These are phyloP conservation scores for Biscogniauxia marginata DNA, from an alignment of 2,329 filamentous ascomycete genomes.

Conservation along the genomic window DNA sequence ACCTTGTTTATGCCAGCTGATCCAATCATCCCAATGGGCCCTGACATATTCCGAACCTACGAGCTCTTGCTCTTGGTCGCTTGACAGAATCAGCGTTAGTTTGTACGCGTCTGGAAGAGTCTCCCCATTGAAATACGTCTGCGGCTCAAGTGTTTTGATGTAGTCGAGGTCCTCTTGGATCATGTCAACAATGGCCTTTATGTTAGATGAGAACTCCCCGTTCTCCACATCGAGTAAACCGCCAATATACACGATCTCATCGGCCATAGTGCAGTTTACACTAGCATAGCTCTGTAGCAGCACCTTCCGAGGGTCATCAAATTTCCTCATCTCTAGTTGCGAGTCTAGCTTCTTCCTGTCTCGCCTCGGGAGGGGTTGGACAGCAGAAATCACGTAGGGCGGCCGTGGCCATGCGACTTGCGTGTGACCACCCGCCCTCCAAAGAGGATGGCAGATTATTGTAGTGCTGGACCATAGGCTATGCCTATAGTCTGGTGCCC, in stretches of 20 bases:
- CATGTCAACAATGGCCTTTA: slow-evolving; percentile 1
- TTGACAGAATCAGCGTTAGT: slow-evolving; percentile 8
- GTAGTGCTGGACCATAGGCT: background rate
- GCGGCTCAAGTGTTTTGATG: slow-evolving; percentile 2
- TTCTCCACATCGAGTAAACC: slow-evolving; percentile 9
- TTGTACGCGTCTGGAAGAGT: slow-evolving; percentile 9
- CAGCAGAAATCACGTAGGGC: background rate
- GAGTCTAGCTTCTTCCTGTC: slow-evolving; percentile 6
- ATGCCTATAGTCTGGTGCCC: background rate
- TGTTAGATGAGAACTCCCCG: background rate
- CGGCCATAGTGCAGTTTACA: slow-evolving; percentile 21
- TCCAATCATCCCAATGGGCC: slow-evolving; percentile 11
- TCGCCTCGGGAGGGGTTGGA: background rate
- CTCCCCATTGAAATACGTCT: slow-evolving; percentile 10
- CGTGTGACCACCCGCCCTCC: slow-evolving; percentile 9
- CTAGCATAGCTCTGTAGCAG: slow-evolving; percentile 23
- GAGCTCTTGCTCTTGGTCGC: slow-evolving; percentile 1
- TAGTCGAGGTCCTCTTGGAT: slow-evolving; percentile 6
- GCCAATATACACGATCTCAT: slow-evolving; percentile 23
- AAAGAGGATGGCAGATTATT: slow-evolving; percentile 1
- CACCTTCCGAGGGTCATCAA: slow-evolving; percentile 14
- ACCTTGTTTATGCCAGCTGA: slow-evolving; percentile 3
- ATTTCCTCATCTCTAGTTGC: slow-evolving; percentile 10
- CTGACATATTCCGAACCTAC: slow-evolving; percentile 4
- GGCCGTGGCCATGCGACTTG: background rate